phyloP scores from a whole-genome alignment of 305 asterid genomes.

The Fraxinus sp. region DNA sequence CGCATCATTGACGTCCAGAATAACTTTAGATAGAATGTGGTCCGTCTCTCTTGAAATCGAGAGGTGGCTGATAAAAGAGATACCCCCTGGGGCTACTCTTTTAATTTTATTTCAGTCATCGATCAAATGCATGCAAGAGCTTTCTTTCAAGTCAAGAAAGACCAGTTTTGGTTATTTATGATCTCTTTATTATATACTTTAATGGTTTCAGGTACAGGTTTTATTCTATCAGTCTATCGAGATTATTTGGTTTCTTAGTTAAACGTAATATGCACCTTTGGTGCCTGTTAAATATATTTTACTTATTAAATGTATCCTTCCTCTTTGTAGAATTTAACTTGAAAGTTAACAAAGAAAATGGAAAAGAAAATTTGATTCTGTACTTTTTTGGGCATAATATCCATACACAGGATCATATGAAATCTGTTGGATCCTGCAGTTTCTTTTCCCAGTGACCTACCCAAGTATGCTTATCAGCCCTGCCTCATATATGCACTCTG shows the following conservation, averaged over 20 bases:
- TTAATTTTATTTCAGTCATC: background rate
- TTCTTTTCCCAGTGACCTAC: background rate
- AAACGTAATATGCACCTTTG: background rate
- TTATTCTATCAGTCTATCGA: background rate
- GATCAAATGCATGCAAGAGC: background rate
- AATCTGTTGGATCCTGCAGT: background rate
- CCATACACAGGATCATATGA: background rate
- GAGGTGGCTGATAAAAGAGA: background rate
- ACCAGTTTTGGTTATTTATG: background rate
- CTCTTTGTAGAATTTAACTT: background rate
- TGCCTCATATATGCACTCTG: background rate
- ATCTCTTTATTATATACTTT: background rate
- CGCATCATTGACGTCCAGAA: background rate
- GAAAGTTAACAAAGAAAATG: background rate
- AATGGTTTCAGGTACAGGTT: background rate
- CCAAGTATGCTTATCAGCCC: background rate
- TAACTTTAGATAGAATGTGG: background rate
- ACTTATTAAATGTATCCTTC: background rate
- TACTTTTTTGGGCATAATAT: background rate
- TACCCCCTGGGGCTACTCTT: background rate
- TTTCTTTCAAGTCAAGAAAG: background rate
- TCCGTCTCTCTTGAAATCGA: background rate
- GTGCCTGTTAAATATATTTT: background rate
- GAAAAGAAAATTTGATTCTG: background rate
- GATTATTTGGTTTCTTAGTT: background rate